phyloP scores from a whole-genome alignment of 805 yeast genomes.

The Suhomyces xylopsoci region DNA sequence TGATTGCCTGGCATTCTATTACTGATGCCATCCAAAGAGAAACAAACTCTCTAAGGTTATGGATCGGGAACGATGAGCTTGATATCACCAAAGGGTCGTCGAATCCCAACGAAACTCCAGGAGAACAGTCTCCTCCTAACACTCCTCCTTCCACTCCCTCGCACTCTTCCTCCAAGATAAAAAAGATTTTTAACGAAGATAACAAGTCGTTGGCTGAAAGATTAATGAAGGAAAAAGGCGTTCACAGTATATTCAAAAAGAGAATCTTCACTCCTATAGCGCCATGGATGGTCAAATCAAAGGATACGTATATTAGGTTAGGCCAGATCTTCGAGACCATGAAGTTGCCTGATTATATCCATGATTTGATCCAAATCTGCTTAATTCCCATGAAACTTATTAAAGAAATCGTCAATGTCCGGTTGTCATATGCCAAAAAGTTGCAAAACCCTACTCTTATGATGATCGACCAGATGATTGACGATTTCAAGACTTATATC shows the following conservation, averaged over 20 bases:
- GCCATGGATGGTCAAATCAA: slow-evolving; percentile 81
- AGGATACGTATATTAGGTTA: slow-evolving; percentile 62
- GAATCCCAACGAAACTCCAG: slow-evolving; percentile 12
- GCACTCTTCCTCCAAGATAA: slow-evolving; percentile 8
- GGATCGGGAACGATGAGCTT: slow-evolving; percentile 84
- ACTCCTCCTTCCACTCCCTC: slow-evolving; percentile 11
- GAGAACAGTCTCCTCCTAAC: slow-evolving; percentile 12
- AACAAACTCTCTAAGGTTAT: slow-evolving; percentile 55
- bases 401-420: slow-evolving; percentile 70
- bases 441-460: slow-evolving; percentile 84
- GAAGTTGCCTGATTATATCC: slow-evolving; percentile 71
- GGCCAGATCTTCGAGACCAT: slow-evolving; percentile 60
- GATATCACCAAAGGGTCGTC: slow-evolving; percentile 51
- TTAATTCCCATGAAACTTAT: slow-evolving; percentile 77
- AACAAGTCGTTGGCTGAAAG: slow-evolving; percentile 74
- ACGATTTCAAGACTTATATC: slow-evolving; percentile 76
- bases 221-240: slow-evolving; percentile 75
- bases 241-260: slow-evolving; percentile 65
- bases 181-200: slow-evolving; percentile 53
- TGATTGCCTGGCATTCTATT: slow-evolving; percentile 80
- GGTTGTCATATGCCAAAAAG: slow-evolving; percentile 75
- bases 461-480: slow-evolving; percentile 93
- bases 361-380: slow-evolving; percentile 60
- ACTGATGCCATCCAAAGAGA: slow-evolving; percentile 66
- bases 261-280: slow-evolving; percentile 66